Base-by-base conservation (phyloP, 257 asterid species). In the Solanum chiquidenum region DNA sequence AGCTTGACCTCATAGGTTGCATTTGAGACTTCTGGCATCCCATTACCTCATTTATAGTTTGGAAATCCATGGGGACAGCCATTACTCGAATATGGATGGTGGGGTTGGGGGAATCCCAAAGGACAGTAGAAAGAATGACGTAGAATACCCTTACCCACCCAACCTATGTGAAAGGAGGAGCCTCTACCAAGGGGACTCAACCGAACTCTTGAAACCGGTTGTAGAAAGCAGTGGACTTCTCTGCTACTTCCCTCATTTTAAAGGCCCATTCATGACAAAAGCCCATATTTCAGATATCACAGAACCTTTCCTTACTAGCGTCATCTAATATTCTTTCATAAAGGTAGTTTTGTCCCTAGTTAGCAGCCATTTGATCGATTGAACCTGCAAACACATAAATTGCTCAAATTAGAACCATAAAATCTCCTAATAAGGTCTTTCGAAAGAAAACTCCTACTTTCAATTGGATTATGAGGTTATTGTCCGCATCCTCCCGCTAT, bases 91-190 rank as follows among this genome's bases (percentile, higher is more conserved):
- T 55, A 20, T 18, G 9, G 4, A 55, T 1, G 10, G n/a, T 20
- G 4, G n/a, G 64, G n/a, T 55, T 55, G 0, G 5, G n/a, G n/a
- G 25, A 55, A 55, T 55, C 64, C 64, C 64, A 55, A 18, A 55
- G 2, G 10, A 2, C 0, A 6, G 2, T 55, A 55, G 4, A 18
- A 18, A 55, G 11, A 18, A 7, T 6, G 25, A 7, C 4, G 0
- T 55, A 55, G 10, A 55, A 20, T 20, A 6, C 1, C 64, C 10
- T 55, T 55, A 55, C n/a, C 25, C 11, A 55, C 10, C 64, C 64
- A 55, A 52, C 62, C 8, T 52, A 2, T 6, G 4, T 16, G 23
- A 52, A 6, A 52, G n/a, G 0, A 6, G 1, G n/a, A 52, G n/a
- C n/a, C 62, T 16, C 23, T 2, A 52, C 62, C 62, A 52, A 16